phyloP scores from a whole-genome alignment of 257 asterid genomes.

The Coffea canephora region DNA sequence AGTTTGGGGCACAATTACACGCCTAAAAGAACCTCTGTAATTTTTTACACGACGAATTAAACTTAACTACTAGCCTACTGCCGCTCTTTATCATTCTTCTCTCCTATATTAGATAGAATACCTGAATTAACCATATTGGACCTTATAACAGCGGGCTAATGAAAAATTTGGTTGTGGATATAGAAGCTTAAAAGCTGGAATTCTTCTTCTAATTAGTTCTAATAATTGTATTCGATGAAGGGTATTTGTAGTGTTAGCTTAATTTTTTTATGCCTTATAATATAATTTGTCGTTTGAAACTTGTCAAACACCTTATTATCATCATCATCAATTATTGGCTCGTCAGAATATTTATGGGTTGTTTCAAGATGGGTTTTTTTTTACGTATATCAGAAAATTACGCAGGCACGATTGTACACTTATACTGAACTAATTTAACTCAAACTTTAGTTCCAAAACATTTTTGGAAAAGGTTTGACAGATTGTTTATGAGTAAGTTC shows the following conservation, averaged over 20 bases:
- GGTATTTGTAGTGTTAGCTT: neutral
- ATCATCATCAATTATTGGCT: too few relatives aligned
- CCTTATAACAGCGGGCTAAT: neutral
- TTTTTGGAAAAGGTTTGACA: neutral
- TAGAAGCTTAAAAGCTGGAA: neutral
- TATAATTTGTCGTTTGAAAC: neutral
- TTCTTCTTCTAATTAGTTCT: neutral
- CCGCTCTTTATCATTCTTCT: too few relatives aligned
- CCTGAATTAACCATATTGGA: too few relatives aligned
- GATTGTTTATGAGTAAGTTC: neutral
- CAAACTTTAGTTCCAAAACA: neutral
- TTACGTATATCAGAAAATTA: too few relatives aligned
- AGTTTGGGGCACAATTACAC: neutral
- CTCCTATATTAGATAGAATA: too few relatives aligned
- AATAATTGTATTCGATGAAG: neutral
- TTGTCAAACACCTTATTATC: too few relatives aligned
- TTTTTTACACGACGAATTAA: neutral
- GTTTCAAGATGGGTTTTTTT: slow-evolving; percentile 61
- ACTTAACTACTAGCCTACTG: neutral
- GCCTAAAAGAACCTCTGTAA: neutral
- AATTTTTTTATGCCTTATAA: neutral
- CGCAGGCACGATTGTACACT: too few relatives aligned
- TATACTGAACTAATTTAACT: too few relatives aligned
- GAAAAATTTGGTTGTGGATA: neutral
- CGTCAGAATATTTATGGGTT: slow-evolving; percentile 6